Evolutionary conservation across 1,284 basidiomycete species (phyloP).

Genomic region (Apiotrichum sp.): DNA sequence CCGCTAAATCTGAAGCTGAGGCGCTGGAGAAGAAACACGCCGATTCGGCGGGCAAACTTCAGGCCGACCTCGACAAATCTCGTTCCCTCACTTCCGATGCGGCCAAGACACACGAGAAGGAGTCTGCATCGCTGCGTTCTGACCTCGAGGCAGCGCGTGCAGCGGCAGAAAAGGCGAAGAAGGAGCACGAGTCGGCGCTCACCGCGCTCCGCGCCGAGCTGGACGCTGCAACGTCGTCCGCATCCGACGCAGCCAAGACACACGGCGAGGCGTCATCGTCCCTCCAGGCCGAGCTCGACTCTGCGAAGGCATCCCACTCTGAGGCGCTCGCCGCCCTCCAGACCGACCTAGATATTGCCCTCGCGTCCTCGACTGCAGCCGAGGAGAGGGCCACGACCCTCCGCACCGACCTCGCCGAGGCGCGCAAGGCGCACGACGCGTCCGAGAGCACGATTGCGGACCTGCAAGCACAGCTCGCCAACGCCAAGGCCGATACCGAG

Average conservation of each 20-base stretch:
- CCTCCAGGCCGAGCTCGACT: slow-evolving; percentile 1
- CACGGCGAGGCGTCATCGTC: slow-evolving; percentile 3
- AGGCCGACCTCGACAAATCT: background rate
- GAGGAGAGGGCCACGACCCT: slow-evolving; percentile 5
- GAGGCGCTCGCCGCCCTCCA: background rate
- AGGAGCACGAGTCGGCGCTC: background rate
- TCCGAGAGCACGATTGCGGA: slow-evolving; percentile 1
- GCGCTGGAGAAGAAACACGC: background rate
- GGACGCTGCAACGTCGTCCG: slow-evolving; percentile 1
- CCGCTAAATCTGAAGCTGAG: background rate
- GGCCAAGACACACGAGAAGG: background rate
- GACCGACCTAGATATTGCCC: slow-evolving; percentile 7
- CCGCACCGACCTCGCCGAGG: slow-evolving; percentile 3
- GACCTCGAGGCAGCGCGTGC: slow-evolving; percentile 3
- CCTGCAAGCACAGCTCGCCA: background rate
- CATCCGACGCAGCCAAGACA: background rate
- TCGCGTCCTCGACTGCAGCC: background rate
- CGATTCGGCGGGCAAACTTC: background rate
- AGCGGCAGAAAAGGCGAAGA: background rate
- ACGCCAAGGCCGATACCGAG: background rate
- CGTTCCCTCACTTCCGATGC: background rate
- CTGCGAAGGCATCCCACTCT: background rate
- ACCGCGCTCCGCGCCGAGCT: slow-evolving; percentile 1
- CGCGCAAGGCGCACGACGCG: background rate
- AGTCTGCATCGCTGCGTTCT: background rate